These are phyloP conservation scores for Chaetomiaceae sp. DNA, from an alignment of 2,329 filamentous ascomycete species.

Conservation along the genomic window DNA sequence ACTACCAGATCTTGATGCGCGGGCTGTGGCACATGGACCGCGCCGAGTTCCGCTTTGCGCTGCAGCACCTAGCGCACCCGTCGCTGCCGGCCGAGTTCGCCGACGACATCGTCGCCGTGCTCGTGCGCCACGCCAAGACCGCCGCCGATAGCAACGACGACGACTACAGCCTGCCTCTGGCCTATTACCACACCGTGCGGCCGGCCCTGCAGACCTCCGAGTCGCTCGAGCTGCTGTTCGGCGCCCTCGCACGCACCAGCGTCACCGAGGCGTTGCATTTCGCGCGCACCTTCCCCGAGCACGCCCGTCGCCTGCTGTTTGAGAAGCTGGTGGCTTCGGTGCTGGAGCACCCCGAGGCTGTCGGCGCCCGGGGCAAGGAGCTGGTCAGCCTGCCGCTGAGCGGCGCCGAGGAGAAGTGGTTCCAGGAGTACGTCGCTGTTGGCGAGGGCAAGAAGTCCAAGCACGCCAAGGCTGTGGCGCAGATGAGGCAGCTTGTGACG, in stretches of 20 bases:
- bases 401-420: conserved; percentile 64
- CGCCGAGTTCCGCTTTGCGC: conserved; percentile 60
- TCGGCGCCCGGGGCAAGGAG: conserved; percentile 56
- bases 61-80: conserved; percentile 73
- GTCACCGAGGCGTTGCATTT: conserved; percentile 70
- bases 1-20: conserved; percentile 74
- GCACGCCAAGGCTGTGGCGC: conserved; percentile 18
- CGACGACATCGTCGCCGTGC: conserved; percentile 69
- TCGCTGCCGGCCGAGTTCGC: conserved; percentile 72
- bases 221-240: conserved; percentile 62
- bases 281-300: conserved; percentile 57
- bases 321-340: conserved; percentile 58
- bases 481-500: conserved; percentile 24
- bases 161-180: conserved; percentile 61
- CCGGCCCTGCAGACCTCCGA: conserved; percentile 61
- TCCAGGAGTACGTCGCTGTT: conserved; percentile 59
- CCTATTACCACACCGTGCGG: conserved; percentile 71
- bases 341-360: conserved; percentile 35
- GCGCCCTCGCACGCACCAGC: conserved; percentile 59
- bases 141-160: too few species aligned
- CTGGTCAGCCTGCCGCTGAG: conserved; percentile 69
- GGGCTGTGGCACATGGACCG: conserved; percentile 77
- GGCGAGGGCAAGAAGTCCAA: conserved; percentile 60
- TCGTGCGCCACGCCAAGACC: conserved; percentile 55
- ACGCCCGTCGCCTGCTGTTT: conserved; percentile 58